phyloP scores from a whole-genome alignment of 306 rosid species.

The Parietaria judaica region DNA sequence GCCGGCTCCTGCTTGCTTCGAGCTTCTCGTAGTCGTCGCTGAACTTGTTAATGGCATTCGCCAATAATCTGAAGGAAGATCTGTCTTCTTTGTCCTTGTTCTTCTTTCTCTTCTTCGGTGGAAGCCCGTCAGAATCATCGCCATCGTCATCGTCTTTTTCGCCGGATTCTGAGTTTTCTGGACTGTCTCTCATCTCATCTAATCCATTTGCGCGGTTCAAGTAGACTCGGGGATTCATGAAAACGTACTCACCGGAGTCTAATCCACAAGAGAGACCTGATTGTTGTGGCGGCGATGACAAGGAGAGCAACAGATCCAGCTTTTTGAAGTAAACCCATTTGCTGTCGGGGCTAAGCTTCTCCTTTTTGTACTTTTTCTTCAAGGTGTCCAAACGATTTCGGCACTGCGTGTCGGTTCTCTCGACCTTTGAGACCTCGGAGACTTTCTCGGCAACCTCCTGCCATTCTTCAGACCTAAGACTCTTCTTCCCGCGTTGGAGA shows the following conservation, averaged over 20 bases:
- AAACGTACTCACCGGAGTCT: slow-evolving; percentile 62
- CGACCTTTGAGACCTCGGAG: slow-evolving; percentile 60
- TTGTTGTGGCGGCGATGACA: slow-evolving; percentile 53
- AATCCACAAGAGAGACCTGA: slow-evolving; percentile 61
- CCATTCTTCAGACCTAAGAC: slow-evolving; percentile 91
- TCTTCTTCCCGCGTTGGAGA: slow-evolving; percentile 78
- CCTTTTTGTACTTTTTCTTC: slow-evolving; percentile 87
- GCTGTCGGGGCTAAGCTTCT: slow-evolving; percentile 47
- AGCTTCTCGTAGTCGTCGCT: slow-evolving; percentile 70
- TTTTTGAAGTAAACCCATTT: slow-evolving; percentile 75
- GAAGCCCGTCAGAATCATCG: slow-evolving; percentile 49
- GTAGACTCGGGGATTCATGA: slow-evolving; percentile 54
- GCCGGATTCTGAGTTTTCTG: slow-evolving; percentile 51
- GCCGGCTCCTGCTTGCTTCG: slow-evolving; percentile 60
- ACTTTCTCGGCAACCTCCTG: slow-evolving; percentile 84
- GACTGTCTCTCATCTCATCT: slow-evolving; percentile 76
- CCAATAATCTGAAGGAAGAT: slow-evolving; percentile 64
- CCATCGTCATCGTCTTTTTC: slow-evolving; percentile 25
- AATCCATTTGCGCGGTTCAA: slow-evolving; percentile 54
- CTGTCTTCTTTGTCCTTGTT: slow-evolving; percentile 23
- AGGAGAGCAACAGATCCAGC: slow-evolving; percentile 48
- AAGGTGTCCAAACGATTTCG: slow-evolving; percentile 77
- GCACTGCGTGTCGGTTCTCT: slow-evolving; percentile 77
- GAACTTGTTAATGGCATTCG: slow-evolving; percentile 63
- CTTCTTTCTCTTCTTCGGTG: slow-evolving; percentile 54